Evolutionary conservation across 805 yeast genomes (phyloP).

Genomic region (Hanseniaspora mollemarum): DNA sequence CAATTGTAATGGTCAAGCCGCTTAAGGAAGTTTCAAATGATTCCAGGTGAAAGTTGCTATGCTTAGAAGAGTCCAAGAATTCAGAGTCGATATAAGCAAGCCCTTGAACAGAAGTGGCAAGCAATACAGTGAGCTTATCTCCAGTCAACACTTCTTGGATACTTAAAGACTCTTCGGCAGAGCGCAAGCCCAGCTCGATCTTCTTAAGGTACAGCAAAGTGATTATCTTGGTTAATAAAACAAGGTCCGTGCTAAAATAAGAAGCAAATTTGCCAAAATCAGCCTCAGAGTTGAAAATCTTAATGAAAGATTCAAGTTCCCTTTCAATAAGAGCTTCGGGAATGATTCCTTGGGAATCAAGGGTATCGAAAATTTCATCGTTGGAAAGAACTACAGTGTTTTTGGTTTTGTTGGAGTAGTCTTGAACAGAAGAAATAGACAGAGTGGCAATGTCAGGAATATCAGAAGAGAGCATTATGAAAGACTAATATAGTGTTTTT

Average conservation of each 20-base stretch:
- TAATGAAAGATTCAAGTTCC: constrained; percentile 85
- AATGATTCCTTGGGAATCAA: constrained; percentile 76
- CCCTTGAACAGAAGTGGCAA: constrained; percentile 56
- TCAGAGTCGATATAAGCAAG: constrained; percentile 81
- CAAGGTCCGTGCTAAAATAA: neutral
- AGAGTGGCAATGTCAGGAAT: constrained; percentile 33
- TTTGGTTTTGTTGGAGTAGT: constrained; percentile 66
- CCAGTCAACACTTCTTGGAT: neutral
- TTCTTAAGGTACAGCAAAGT: constrained; percentile 87
- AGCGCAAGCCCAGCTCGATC: constrained; percentile 69
- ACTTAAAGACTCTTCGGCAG: constrained; percentile 20
- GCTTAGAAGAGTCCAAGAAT: constrained; percentile 57
- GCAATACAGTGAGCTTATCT: neutral
- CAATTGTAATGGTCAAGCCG: constrained; percentile 27
- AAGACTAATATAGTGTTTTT: neutral
- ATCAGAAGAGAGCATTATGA: neutral
- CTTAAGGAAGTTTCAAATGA: constrained; percentile 35
- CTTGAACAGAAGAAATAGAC: constrained; percentile 39
- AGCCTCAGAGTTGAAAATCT: constrained; percentile 46
- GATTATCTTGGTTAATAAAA: constrained; percentile 71
- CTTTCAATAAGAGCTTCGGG: constrained; percentile 77
- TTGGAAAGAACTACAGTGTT: constrained; percentile 72
- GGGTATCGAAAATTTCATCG: constrained; percentile 65
- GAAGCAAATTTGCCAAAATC: neutral
- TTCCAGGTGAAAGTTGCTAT: constrained; percentile 64